Conservation (phyloP, 2,329 filamentous ascomycete genomes). For the Penicillium sp. region DNA sequence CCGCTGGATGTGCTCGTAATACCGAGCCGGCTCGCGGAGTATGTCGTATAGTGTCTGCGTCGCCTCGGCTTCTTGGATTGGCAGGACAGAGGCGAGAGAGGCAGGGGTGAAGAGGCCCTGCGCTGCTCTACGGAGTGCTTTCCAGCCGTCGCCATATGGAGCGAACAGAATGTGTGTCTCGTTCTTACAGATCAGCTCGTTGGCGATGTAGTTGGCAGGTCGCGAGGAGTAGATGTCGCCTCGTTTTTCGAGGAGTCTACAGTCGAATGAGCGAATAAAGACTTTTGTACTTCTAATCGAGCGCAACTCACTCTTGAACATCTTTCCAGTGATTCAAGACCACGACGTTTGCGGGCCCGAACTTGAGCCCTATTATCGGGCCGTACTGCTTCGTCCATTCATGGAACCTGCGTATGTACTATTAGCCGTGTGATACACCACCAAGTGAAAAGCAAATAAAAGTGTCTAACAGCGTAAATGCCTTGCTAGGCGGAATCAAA, state of each 20-base stretch:
- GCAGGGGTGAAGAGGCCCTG: slow-evolving; percentile 7
- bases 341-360: slow-evolving; percentile 7
- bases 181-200: slow-evolving; percentile 13
- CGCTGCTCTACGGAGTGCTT: neutral
- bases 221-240: slow-evolving; percentile 15
- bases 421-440: neutral
- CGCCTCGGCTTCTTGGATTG: slow-evolving; percentile 12
- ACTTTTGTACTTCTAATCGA: neutral
- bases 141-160: slow-evolving; percentile 4
- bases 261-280: neutral
- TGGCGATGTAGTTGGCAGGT: slow-evolving; percentile 12
- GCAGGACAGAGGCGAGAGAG: neutral
- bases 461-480: neutral
- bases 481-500: slow-evolving; percentile 6
- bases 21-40: neutral
- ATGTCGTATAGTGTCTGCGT: slow-evolving; percentile 6
- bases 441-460: neutral
- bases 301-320: neutral
- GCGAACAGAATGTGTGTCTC: slow-evolving; percentile 10
- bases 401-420: neutral
- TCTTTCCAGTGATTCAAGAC: slow-evolving; percentile 2
- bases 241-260: slow-evolving; percentile 9
- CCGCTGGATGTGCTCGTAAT: slow-evolving; percentile 6
- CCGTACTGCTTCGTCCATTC: slow-evolving; percentile 9
- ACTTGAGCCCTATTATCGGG: slow-evolving; percentile 2